Evolutionary conservation across 768 basidiomycete genomes (phyloP).

Genomic region (Plicaturopsis crispa): DNA sequence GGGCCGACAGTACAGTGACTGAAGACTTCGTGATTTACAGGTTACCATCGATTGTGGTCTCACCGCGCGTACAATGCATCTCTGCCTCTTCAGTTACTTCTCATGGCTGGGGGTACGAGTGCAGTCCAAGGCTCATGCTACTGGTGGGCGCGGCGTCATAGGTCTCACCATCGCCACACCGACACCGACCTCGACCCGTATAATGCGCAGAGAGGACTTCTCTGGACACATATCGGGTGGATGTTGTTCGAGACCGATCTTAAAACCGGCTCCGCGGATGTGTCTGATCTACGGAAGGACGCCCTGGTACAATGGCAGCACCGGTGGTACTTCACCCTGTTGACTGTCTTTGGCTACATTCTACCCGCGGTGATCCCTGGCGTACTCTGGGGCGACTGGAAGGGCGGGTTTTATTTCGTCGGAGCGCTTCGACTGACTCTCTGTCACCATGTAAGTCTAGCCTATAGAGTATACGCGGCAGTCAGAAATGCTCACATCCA

Average conservation of each 20-base stretch:
- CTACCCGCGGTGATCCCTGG: conserved; percentile 67
- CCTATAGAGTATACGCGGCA: no score
- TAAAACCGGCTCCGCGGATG: conserved; percentile 63
- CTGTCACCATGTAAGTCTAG: conserved; percentile 67
- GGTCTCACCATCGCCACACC: conserved; percentile 79
- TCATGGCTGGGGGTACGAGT: conserved; percentile 70
- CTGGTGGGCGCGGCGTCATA: conserved; percentile 83
- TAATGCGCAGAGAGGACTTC: conserved; percentile 67
- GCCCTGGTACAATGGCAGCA: conserved; percentile 74
- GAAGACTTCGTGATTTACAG: conserved; percentile 21
- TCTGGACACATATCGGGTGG: conserved; percentile 83
- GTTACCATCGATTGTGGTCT: conserved; percentile 83
- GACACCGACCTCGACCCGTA: conserved; percentile 86
- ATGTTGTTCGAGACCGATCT: conserved; percentile 71
- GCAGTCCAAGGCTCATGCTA: conserved; percentile 83
- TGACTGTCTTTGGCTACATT: conserved; percentile 60
- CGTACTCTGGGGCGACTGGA: conserved; percentile 66
- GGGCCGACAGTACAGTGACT: not conserved
- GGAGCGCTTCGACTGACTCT: conserved; percentile 65
- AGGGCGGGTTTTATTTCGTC: conserved; percentile 70
- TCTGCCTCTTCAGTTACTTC: conserved; percentile 58
- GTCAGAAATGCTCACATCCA: conserved; percentile 6
- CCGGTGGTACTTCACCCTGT: conserved; percentile 57
- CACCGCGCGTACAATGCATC: conserved; percentile 79
- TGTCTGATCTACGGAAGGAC: conserved; percentile 66